phyloP scores from a whole-genome alignment of 768 basidiomycete species.

The Termitomyces sp. region DNA sequence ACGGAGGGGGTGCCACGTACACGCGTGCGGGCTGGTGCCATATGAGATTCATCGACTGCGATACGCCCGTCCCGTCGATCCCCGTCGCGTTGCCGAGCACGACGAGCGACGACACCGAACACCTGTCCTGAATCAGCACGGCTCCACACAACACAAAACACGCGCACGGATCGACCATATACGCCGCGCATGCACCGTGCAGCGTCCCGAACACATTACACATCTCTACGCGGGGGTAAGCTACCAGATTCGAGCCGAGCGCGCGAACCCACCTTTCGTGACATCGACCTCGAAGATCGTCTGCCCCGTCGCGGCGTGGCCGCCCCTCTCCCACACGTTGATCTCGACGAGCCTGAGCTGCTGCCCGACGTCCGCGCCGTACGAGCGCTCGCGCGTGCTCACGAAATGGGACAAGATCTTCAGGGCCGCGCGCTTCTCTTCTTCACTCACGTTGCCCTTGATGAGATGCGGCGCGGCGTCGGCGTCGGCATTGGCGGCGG shows the following conservation, averaged over 20 bases:
- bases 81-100: constrained; percentile 32
- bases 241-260: too few species aligned
- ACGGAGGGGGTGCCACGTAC: constrained; percentile 19
- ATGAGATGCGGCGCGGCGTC: constrained; percentile 22
- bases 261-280: constrained; percentile 23
- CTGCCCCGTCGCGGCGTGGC: constrained; percentile 20
- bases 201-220: constrained; percentile 40
- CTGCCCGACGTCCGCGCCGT: constrained; percentile 31
- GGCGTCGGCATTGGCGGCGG: too few species aligned
- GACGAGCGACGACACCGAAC: constrained; percentile 37
- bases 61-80: constrained; percentile 39
- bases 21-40: constrained; percentile 38
- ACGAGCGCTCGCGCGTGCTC: constrained; percentile 27
- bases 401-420: constrained; percentile 32
- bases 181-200: constrained; percentile 55
- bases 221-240: constrained; percentile 38
- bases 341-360: constrained; percentile 30
- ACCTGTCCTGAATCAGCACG: constrained; percentile 31
- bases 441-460: constrained; percentile 34
- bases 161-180: constrained; percentile 50
- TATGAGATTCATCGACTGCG: constrained; percentile 45
- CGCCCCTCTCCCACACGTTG: constrained; percentile 23
- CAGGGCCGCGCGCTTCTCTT: constrained; percentile 28
- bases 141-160: too few species aligned
- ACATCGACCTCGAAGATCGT: constrained; percentile 35